Base-by-base conservation (phyloP, 345 rosid species). In the Tarenaya hassleriana region DNA sequence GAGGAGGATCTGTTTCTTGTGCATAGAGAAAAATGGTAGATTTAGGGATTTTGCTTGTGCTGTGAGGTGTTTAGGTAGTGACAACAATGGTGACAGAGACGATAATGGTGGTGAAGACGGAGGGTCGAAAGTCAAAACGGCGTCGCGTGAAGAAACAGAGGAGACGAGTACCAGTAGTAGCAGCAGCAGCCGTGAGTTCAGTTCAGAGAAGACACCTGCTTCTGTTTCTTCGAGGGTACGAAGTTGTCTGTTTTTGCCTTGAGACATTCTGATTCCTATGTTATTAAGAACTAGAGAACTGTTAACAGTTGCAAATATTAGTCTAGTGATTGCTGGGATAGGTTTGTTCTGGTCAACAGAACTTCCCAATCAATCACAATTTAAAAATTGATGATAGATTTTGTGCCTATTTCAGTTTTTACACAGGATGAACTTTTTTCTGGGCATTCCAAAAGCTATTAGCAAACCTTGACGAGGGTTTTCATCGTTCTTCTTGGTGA, bases 171-270 rank as follows among this genome's bases (percentile, higher is more conserved):
- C 11, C 16, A 39, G 42, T 16, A 39, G 50, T 19, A 44, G 47
- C 34, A 34, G 50, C 50, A 46, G 32, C 33, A 55, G 46, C 55
- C 60, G 47, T 48, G 78, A 78, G 62, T 68, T 76, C 11, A 62
- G 67, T 58, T 60, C 78, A 14, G 83, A 78, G 34, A 63, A 84
- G 52, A 45, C 69, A 46, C 1, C 79, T n/a, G n/a, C n/a, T 64
- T 50, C 78, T 17, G 73, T 70, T 69, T 75, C 90, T 55, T 73
- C 83, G 42, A 55, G 62, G 83, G 91, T 83, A 73, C 50, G 34
- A 16, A 10, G 13, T 41, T 50, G 2, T 50, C 27, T 38, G 33
- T 31, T 16, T 34, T 4, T 47, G 10, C 20, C 24, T 27, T n/a
- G 29, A 24, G n/a, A 24, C 3, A 24, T 24, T 24, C 29, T 24